Conservation (phyloP, 768 basidiomycete species). For the Russula abietina region DNA sequence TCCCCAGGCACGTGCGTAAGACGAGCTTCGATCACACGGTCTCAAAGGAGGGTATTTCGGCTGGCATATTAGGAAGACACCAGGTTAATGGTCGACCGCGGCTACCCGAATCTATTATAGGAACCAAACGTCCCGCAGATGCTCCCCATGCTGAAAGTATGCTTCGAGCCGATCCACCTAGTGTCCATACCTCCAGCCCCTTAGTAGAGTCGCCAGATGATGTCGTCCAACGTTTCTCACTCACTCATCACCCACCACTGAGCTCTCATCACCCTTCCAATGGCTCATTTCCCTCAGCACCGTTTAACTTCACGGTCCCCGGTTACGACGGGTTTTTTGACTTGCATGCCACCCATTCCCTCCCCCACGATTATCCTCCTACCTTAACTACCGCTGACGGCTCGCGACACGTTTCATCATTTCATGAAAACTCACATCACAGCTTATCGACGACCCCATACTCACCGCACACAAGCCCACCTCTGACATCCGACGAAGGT, state of each 20-base stretch:
- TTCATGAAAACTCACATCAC: constrained; percentile 26
- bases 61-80: constrained; percentile 60
- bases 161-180: constrained; percentile 71
- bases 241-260: constrained; percentile 26
- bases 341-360: constrained; percentile 25
- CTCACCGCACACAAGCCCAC: constrained; percentile 34
- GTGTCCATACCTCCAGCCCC: constrained; percentile 20
- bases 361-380: constrained; percentile 33
- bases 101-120: constrained; percentile 55
- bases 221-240: constrained; percentile 24
- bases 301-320: constrained; percentile 70
- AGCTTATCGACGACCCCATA: constrained; percentile 32
- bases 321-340: constrained; percentile 56
- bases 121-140: constrained; percentile 76
- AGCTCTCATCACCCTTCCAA: constrained; percentile 32
- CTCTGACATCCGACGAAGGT: constrained; percentile 38
- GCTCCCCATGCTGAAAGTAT: constrained; percentile 75
- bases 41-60: constrained; percentile 54
- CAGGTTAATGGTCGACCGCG: constrained; percentile 75
- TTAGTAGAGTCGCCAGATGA: constrained; percentile 20
- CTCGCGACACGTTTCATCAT: constrained; percentile 25
- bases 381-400: constrained; percentile 25
- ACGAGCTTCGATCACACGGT: constrained; percentile 95
- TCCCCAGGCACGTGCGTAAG: constrained; percentile 85
- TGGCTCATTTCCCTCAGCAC: constrained; percentile 57